Base-by-base conservation (phyloP, 805 yeast genomes). In the Candida nanaspora region DNA sequence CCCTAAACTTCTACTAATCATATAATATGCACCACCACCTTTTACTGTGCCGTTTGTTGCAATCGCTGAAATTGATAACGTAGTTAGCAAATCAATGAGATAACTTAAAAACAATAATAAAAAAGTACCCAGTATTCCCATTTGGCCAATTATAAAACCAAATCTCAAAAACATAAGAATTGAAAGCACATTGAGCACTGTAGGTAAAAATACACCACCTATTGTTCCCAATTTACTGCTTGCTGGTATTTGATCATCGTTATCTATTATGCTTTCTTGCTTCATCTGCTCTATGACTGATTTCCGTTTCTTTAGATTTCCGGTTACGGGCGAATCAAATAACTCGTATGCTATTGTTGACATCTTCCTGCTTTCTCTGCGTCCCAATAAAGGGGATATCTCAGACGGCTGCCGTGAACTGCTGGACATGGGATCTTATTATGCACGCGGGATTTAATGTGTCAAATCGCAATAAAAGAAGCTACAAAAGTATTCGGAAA, bases 21-120 rank as follows among this genome's bases (percentile, higher is more conserved):
- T 93, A 54, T 88, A 93, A 58, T 93, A 93, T 0, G 98, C 97
- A 37, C 99, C 99, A 14, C 99, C 99, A 13, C 98, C 98, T 50
- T 88, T 76, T 2, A 93, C 98, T 0, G 95, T 87, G 19, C 99
- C 99, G 56, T 93, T 93, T 2, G 99, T 93, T 2, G 97, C 87
- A 45, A 93, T 93, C 1, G 98, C 98, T 41, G 95, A 85, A 43
- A 93, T 80, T 18, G 96, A 86, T 49, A 93, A 62, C 0, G 95
- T 86, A 0, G 98, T 93, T 41, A 93, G 67, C 6, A 87, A 67
- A 56, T 91, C 83, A 46, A 93, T 87, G 3, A 78, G 56, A 57
- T 89, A 93, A 37, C 95, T 83, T 58, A 87, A 57, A 2, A 81
- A 41, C 30, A 93, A 65, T 19, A 91, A 62, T 1, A 76, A 61